These are phyloP conservation scores for Bimuria novae-zelandiae DNA, from an alignment of 2,329 filamentous ascomycete species.

Conservation along the genomic window DNA sequence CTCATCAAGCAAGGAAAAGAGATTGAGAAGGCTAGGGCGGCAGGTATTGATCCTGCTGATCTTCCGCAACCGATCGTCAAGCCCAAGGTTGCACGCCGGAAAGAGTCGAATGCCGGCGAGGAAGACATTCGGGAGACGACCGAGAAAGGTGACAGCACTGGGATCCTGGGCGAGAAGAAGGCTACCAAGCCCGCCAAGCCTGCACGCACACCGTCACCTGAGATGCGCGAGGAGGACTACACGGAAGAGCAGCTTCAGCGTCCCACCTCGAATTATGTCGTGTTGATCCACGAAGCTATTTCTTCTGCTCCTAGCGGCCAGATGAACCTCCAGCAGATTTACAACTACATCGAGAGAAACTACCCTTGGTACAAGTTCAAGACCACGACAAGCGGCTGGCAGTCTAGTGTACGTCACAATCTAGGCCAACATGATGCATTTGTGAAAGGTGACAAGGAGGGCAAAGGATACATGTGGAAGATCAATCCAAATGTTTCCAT, in stretches of 20 bases:
- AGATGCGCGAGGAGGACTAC: conserved; percentile 66
- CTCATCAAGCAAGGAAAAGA: conserved; percentile 64
- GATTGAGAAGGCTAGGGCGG: conserved; percentile 46
- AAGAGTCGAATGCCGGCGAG: conserved; percentile 45
- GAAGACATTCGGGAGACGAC: conserved; percentile 41
- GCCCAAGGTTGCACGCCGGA: conserved; percentile 41
- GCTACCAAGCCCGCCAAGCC: conserved; percentile 53
- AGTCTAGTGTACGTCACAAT: conserved; percentile 69
- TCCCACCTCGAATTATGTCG: conserved; percentile 66
- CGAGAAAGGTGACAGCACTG: conserved; percentile 43
- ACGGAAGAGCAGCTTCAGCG: conserved; percentile 77
- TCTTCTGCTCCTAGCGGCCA: conserved; percentile 59
- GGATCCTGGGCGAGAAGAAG: conserved; percentile 48
- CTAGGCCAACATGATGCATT: conserved; percentile 63
- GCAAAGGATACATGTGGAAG: conserved; percentile 68
- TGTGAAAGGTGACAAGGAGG: conserved; percentile 63
- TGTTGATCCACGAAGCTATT: conserved; percentile 66
- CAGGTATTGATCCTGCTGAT: conserved; percentile 44
- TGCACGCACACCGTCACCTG: conserved; percentile 64
- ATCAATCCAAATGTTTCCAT: conserved; percentile 63
- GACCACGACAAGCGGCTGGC: conserved; percentile 65
- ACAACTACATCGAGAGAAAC: conserved; percentile 65
- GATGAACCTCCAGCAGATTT: conserved; percentile 69
- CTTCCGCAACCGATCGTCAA: conserved; percentile 41
- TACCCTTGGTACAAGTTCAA: conserved; percentile 68